Percentiles rank a stretch among this genome's conserved stretches.
Conservation (phyloP, 306 rosid genomes). For the Rubus idaeus region DNA sequence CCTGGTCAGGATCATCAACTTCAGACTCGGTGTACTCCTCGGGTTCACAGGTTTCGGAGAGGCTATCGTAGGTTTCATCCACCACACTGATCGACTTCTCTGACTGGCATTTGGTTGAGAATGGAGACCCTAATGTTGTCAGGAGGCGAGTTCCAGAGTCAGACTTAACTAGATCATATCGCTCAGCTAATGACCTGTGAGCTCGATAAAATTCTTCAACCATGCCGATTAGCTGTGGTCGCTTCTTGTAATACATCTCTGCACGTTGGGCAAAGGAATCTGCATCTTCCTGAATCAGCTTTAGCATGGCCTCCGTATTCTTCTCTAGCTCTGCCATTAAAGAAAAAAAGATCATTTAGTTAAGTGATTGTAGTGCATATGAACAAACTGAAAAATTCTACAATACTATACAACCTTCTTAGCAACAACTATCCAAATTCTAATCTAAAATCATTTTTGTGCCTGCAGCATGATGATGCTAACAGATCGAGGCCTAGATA, state of each 20-base stretch:
- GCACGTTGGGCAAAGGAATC: conserved; percentile 93
- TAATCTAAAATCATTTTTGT: background rate
- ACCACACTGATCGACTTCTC: conserved; percentile 35
- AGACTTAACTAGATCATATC: conserved; percentile 67
- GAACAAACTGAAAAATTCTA: background rate
- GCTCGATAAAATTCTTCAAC: conserved; percentile 80
- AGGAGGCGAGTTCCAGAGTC: conserved; percentile 54
- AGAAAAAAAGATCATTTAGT: conserved; percentile 1
- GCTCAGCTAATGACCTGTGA: conserved; percentile 74
- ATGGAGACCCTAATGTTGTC: conserved; percentile 49
- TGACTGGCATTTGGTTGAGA: conserved; percentile 46
- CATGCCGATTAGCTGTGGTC: conserved; percentile 76
- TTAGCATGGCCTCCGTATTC: conserved; percentile 66
- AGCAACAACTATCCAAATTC: background rate
- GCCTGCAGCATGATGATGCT: background rate
- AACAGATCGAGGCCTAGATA: background rate
- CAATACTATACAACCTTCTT: background rate
- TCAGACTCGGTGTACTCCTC: conserved; percentile 71
- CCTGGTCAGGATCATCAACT: conserved; percentile 76
- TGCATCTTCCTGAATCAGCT: conserved; percentile 72
- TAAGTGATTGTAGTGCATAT: background rate
- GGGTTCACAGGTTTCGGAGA: conserved; percentile 45
- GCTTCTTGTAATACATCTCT: conserved; percentile 86
- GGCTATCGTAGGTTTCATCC: conserved; percentile 53
- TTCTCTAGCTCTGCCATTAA: conserved; percentile 57